Percentiles rank a stretch among this genome's conserved stretches.
Conservation (phyloP, 352 stramenopile genomes). For the Globisporangium megalacanthum region DNA sequence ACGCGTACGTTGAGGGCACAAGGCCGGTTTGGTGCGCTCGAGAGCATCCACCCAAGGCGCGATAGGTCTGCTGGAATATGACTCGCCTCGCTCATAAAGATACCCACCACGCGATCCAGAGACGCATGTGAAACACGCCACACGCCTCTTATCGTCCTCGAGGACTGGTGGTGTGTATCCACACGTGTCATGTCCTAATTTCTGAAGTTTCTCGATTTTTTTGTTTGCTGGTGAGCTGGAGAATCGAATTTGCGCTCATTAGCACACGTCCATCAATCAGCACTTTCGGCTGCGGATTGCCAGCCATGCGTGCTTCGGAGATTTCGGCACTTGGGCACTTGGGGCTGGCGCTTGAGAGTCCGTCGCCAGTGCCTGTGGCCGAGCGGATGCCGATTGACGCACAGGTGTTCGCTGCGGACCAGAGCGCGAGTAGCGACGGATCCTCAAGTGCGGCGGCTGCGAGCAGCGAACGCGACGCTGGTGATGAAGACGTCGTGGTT, state of each 20-base stretch:
- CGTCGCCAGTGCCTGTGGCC: background rate
- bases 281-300: background rate
- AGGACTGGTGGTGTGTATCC: too few relatives aligned
- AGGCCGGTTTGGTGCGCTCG: background rate
- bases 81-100: too few relatives aligned
- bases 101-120: too few relatives aligned
- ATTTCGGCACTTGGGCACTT: constrained; percentile 6
- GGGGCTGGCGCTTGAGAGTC: background rate
- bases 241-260: background rate
- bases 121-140: too few relatives aligned
- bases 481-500: background rate
- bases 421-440: background rate
- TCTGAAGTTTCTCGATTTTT: too few relatives aligned
- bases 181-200: too few relatives aligned
- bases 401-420: background rate
- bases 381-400: constrained; percentile 5
- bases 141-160: too few relatives aligned
- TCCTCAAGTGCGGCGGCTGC: too few relatives aligned
- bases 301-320: background rate
- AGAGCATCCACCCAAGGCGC: background rate
- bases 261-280: background rate
- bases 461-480: background rate
- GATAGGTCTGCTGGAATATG: too few relatives aligned
- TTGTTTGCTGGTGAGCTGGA: too few relatives aligned
- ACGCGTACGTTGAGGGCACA: background rate